Evolutionary conservation across 1,284 basidiomycete genomes (phyloP).

Genomic region (Exobasidium rhododendri): DNA sequence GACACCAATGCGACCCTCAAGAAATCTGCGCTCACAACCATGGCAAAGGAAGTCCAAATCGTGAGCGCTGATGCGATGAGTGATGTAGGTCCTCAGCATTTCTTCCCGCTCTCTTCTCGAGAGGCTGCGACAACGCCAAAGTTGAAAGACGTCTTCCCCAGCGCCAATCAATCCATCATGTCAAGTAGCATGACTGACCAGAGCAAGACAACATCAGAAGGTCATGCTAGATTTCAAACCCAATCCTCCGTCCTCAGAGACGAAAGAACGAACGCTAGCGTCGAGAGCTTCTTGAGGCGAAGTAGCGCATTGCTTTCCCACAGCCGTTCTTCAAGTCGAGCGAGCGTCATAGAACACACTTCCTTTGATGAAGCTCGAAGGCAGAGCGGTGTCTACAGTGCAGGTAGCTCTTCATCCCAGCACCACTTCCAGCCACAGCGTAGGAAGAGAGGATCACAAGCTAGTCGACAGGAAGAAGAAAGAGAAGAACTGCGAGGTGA

Average conservation of each 20-base stretch:
- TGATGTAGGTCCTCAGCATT: background rate
- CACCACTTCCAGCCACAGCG: background rate
- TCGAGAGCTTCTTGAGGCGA: background rate
- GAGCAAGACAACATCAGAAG: too few species aligned
- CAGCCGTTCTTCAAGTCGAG: conserved; percentile 1
- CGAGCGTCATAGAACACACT: conserved; percentile 6
- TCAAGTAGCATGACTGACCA: too few species aligned
- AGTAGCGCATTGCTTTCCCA: background rate
- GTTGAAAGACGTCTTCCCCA: too few species aligned
- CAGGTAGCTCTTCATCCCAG: background rate
- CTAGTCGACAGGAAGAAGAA: background rate
- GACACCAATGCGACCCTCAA: too few species aligned
- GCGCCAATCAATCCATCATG: too few species aligned
- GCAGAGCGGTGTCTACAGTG: background rate
- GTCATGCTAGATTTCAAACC: too few species aligned
- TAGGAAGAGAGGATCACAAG: background rate
- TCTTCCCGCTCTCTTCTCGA: too few species aligned
- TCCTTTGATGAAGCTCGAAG: background rate
- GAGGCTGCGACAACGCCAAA: too few species aligned
- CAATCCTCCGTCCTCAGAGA: too few species aligned
- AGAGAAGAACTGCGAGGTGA: conserved; percentile 1
- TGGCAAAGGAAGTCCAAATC: background rate
- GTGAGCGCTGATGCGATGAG: background rate
- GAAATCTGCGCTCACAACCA: too few species aligned
- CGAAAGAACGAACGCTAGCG: background rate